Conservation (phyloP, 2,329 filamentous ascomycete species). For the Diplocarpon rosae region DNA sequence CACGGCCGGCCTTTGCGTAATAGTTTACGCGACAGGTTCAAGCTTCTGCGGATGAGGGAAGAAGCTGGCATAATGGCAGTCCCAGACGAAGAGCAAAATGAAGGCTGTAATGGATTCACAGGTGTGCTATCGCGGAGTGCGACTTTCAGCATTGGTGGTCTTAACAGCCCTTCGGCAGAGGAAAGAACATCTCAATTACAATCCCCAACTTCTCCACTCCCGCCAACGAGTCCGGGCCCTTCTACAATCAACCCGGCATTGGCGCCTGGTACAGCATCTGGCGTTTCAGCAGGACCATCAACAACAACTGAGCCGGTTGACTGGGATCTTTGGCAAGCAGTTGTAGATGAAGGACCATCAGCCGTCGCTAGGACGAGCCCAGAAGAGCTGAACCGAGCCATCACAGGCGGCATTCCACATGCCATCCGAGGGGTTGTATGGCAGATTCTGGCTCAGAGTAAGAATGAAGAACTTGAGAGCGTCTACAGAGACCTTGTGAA, state of each 20-base stretch:
- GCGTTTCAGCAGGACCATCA: constrained; percentile 65
- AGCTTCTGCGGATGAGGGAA: constrained; percentile 62
- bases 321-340: constrained; percentile 95
- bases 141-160: constrained; percentile 31
- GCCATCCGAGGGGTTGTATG: constrained; percentile 97
- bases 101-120: constrained; percentile 27
- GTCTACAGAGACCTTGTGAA: constrained; percentile 75
- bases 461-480: constrained; percentile 77
- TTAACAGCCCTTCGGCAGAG: constrained; percentile 33
- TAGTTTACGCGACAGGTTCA: constrained; percentile 70
- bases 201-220: constrained; percentile 26
- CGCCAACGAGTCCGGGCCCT: constrained; percentile 31
- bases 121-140: constrained; percentile 32
- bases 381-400: constrained; percentile 81
- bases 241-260: constrained; percentile 40
- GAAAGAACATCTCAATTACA: constrained; percentile 33
- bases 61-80: constrained; percentile 49
- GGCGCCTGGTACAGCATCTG: constrained; percentile 76
- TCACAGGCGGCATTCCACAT: constrained; percentile 85
- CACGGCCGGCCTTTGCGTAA: constrained; percentile 41
- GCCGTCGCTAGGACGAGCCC: constrained; percentile 80
- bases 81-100: constrained; percentile 34
- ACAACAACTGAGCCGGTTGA: constrained; percentile 71
- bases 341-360: constrained; percentile 87
- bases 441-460: constrained; percentile 94